Evolutionary conservation across 495 filamentous ascomycete species (phyloP).

Genomic region (Choiromyces venosus): DNA sequence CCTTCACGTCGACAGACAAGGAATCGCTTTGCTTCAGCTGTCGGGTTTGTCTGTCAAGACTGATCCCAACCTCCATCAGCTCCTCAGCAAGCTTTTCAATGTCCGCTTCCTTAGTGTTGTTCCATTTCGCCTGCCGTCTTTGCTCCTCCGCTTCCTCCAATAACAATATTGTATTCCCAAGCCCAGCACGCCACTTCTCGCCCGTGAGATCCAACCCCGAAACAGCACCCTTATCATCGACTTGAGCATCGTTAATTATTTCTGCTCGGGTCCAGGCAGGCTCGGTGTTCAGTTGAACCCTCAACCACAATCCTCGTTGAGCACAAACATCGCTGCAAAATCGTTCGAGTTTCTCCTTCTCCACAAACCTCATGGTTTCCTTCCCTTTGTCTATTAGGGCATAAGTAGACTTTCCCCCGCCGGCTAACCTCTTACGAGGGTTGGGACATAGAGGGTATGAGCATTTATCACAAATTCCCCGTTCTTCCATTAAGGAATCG

Average conservation of each 20-base stretch:
- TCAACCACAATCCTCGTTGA: slow-evolving; percentile 70
- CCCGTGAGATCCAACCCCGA: slow-evolving; percentile 27
- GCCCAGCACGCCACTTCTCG: slow-evolving; percentile 10
- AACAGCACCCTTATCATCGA: slow-evolving; percentile 26
- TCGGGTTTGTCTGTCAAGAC: slow-evolving; percentile 39
- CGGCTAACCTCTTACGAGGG: slow-evolving; percentile 45
- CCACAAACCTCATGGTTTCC: slow-evolving; percentile 55
- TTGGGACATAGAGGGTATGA: slow-evolving; percentile 73
- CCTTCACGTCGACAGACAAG: neutral
- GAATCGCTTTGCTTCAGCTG: neutral
- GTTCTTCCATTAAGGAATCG: slow-evolving; percentile 76
- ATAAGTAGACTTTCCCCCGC: slow-evolving; percentile 49
- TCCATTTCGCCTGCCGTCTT: slow-evolving; percentile 1
- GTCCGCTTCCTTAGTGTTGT: slow-evolving; percentile 18
- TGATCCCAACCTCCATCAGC: slow-evolving; percentile 46
- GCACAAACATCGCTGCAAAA: slow-evolving; percentile 85
- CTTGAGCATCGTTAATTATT: slow-evolving; percentile 48
- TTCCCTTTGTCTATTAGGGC: slow-evolving; percentile 48
- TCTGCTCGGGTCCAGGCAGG: slow-evolving; percentile 69
- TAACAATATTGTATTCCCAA: slow-evolving; percentile 13
- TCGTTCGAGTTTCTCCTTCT: slow-evolving; percentile 65
- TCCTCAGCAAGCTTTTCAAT: slow-evolving; percentile 38
- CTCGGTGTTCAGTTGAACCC: slow-evolving; percentile 73
- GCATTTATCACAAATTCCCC: slow-evolving; percentile 71
- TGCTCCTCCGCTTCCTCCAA: slow-evolving; percentile 27